Percentiles rank a stretch among this genome's conserved stretches.
These are phyloP conservation scores for Chytriomyces hyalinus DNA, from an alignment of 192 early-diverging fungal species.

Conservation along the genomic window DNA sequence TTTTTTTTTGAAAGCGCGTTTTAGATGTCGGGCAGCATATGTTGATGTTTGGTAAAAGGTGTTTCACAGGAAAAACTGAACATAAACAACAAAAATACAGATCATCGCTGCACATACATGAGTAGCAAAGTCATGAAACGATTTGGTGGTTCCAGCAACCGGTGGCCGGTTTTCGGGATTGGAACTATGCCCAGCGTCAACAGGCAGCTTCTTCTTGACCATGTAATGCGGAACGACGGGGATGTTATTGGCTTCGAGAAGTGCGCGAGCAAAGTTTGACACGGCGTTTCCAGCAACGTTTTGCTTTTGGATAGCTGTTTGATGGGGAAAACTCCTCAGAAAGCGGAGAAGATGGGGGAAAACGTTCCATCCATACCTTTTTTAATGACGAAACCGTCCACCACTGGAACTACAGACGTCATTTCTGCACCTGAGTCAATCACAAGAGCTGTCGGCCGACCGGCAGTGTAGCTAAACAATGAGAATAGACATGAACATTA, in stretches of 20 bases:
- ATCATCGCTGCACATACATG: slow-evolving; percentile 46
- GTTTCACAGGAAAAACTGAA: too few relatives aligned
- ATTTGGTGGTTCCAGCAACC: slow-evolving; percentile 53
- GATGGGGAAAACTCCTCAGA: neutral
- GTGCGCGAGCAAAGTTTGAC: slow-evolving; percentile 73
- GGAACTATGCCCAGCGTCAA: slow-evolving; percentile 63
- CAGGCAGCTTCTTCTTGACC: slow-evolving; percentile 74
- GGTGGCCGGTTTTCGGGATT: slow-evolving; percentile 63
- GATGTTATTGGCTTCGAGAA: slow-evolving; percentile 57
- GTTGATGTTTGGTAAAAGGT: too few relatives aligned
- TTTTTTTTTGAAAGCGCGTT: slow-evolving; percentile 13
- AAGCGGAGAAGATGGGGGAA: neutral
- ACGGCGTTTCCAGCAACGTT: slow-evolving; percentile 83
- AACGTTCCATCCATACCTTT: slow-evolving; percentile 60
- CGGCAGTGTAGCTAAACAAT: slow-evolving; percentile 78
- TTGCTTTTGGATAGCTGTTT: slow-evolving; percentile 62
- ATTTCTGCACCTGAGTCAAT: slow-evolving; percentile 88
- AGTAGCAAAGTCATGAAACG: slow-evolving; percentile 77
- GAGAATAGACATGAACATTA: neutral
- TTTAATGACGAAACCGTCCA: slow-evolving; percentile 94
- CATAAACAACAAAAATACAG: too few relatives aligned
- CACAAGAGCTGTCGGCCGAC: slow-evolving; percentile 85
- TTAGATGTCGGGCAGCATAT: neutral
- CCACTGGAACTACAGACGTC: slow-evolving; percentile 93
- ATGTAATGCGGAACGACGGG: slow-evolving; percentile 83